phyloP scores from a whole-genome alignment of 116 monocot genomes.

The Thalassia testudinum region DNA sequence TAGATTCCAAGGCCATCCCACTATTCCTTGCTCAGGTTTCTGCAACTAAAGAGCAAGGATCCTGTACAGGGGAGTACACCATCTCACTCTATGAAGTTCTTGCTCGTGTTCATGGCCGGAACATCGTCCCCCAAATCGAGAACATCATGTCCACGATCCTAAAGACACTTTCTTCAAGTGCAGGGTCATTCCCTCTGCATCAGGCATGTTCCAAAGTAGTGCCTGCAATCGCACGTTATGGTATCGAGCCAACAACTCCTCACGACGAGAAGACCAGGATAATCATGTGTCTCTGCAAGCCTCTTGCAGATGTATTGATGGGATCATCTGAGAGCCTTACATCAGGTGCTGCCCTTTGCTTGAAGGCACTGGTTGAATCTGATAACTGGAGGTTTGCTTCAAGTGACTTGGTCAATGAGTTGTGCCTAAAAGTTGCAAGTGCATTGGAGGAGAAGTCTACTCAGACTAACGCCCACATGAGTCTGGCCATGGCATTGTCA shows the following conservation, averaged over 20 bases:
- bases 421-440: constrained; percentile 53
- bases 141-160: constrained; percentile 83
- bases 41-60: constrained; percentile 40
- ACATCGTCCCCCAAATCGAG: constrained; percentile 75
- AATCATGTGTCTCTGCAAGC: constrained; percentile 35
- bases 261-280: constrained; percentile 55
- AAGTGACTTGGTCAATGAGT: constrained; percentile 36
- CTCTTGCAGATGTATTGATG: constrained; percentile 52
- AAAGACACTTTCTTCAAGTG: constrained; percentile 54
- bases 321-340: constrained; percentile 30
- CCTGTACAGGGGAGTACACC: constrained; percentile 54
- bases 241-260: constrained; percentile 62
- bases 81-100: constrained; percentile 94
- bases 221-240: constrained; percentile 84
- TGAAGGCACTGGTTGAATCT: constrained; percentile 50
- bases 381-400: constrained; percentile 78
- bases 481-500: constrained; percentile 41
- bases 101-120: constrained; percentile 82
- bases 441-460: constrained; percentile 52
- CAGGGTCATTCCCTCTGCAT: constrained; percentile 75
- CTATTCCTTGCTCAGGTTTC: constrained; percentile 79
- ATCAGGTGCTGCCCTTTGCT: constrained; percentile 57
- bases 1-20: constrained; percentile 71
- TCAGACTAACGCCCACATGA: constrained; percentile 50
- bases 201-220: constrained; percentile 93